Conservation (phyloP, 2,329 filamentous ascomycete genomes). For the Paecilomyces formosus region DNA sequence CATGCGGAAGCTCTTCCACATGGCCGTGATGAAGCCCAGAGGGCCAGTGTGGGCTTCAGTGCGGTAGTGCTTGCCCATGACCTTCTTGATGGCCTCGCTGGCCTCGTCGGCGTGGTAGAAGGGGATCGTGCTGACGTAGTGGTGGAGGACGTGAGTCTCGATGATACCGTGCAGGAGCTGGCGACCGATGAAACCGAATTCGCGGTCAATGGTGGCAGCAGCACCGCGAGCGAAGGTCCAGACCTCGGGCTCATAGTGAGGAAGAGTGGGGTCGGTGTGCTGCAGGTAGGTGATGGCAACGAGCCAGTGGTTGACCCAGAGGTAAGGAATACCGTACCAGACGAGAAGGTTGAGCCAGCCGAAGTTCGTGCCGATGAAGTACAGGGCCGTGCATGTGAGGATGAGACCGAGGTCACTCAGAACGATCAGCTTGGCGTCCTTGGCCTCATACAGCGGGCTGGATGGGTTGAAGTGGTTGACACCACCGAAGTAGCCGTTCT, state of each 20-base stretch:
- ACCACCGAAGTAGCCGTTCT: constrained; percentile 68
- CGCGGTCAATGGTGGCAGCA: constrained; percentile 91
- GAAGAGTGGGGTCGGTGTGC: constrained; percentile 89
- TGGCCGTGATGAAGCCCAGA: constrained; percentile 71
- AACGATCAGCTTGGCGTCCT: constrained; percentile 79
- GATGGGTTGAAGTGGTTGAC: constrained; percentile 93
- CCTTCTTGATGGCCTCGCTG: constrained; percentile 81
- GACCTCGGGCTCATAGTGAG: constrained; percentile 77
- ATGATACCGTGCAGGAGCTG: constrained; percentile 90
- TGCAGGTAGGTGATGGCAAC: constrained; percentile 96
- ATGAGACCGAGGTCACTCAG: constrained; percentile 77
- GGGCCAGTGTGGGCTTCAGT: constrained; percentile 69
- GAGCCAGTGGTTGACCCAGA: constrained; percentile 99
- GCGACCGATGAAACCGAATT: constrained; percentile 93
- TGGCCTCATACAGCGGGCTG: constrained; percentile 85
- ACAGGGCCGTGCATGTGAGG: constrained; percentile 55
- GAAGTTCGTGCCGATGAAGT: constrained; percentile 65
- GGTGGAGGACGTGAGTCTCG: constrained; percentile 95
- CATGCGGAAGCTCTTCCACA: constrained; percentile 74
- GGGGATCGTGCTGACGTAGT: constrained; percentile 92
- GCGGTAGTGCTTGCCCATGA: constrained; percentile 96
- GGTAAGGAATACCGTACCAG: constrained; percentile 92
- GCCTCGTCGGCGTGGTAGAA: constrained; percentile 97
- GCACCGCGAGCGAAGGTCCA: constrained; percentile 95
- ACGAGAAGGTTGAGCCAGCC: constrained; percentile 82